Evolutionary conservation across 1,284 basidiomycete species (phyloP).

Genomic region (Moesziomyces globuligerus): DNA sequence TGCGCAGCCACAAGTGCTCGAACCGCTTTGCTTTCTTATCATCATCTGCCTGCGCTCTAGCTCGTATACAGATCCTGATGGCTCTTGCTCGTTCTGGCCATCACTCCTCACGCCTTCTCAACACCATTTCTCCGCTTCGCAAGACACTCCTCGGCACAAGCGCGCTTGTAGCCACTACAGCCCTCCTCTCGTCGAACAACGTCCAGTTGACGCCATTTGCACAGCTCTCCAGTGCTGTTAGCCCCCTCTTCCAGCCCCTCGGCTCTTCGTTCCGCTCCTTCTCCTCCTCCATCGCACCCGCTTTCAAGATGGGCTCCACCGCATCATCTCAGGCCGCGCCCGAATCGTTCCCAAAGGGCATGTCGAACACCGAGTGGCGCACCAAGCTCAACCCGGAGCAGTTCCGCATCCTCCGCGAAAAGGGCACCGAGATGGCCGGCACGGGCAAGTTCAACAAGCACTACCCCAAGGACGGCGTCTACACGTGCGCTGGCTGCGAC

Average conservation of each 20-base stretch:
- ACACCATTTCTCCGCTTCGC: constrained; percentile 22
- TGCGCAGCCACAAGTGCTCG: no score
- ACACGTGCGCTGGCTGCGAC: constrained; percentile 70
- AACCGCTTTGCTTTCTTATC: no score
- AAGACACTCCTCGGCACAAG: constrained; percentile 23
- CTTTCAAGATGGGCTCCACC: constrained; percentile 44
- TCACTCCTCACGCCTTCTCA: constrained; percentile 15
- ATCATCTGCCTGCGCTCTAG: background rate
- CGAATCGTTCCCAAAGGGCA: constrained; percentile 67
- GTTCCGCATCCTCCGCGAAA: constrained; percentile 86
- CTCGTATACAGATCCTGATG: constrained; percentile 13
- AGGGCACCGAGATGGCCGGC: constrained; percentile 83
- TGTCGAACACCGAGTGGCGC: constrained; percentile 85
- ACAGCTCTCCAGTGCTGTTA: constrained; percentile 3
- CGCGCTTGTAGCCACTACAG: constrained; percentile 26
- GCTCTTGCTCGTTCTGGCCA: constrained; percentile 31
- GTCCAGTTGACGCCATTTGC: background rate
- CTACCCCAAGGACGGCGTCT: constrained; percentile 74
- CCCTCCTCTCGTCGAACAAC: constrained; percentile 24
- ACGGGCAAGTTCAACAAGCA: constrained; percentile 83
- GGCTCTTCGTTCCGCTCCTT: constrained; percentile 13
- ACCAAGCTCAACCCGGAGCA: constrained; percentile 84
- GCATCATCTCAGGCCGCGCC: constrained; percentile 38
- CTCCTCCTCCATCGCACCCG: constrained; percentile 1
- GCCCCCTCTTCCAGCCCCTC: background rate